A percentile compares a stretch with the other conserved stretches of the same genome.
Conservation (phyloP, 352 stramenopile species). For the Globisporangium mamillatum region DNA sequence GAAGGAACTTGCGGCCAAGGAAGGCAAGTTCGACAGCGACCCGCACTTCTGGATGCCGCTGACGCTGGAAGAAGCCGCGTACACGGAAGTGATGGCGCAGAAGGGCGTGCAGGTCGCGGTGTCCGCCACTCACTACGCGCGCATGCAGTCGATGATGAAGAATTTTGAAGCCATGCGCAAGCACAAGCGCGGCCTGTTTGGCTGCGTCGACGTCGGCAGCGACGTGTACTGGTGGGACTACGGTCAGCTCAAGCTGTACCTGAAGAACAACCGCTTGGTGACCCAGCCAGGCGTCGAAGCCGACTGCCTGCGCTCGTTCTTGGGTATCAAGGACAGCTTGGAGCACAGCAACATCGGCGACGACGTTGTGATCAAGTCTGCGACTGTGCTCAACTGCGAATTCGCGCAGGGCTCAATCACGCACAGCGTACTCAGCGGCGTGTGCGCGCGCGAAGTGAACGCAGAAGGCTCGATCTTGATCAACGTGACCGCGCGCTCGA, state of each 20-base stretch:
- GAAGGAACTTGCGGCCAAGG: conserved; percentile 87
- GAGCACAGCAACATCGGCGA: conserved; percentile 75
- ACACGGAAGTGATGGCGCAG: conserved; percentile 93
- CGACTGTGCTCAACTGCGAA: conserved; percentile 80
- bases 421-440: conserved; percentile 88
- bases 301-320: conserved; percentile 73
- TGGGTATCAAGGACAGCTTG: conserved; percentile 74
- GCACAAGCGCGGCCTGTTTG: conserved; percentile 90
- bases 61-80: conserved; percentile 91
- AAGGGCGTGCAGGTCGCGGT: conserved; percentile 85
- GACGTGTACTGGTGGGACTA: conserved; percentile 99
- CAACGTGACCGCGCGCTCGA: conserved; percentile 96
- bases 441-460: conserved; percentile 88
- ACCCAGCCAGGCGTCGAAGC: conserved; percentile 81
- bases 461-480: conserved; percentile 96
- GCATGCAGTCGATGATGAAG: conserved; percentile 91
- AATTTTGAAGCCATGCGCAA: conserved; percentile 71
- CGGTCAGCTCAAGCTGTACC: conserved; percentile 97
- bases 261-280: conserved; percentile 96
- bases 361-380: conserved; percentile 50
- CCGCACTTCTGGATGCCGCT: conserved; percentile 99
- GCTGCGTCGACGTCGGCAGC: conserved; percentile 95
- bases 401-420: conserved; percentile 66
- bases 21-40: conserved; percentile 96
- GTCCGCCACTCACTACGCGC: conserved; percentile 85